Base-by-base conservation (phyloP, 2,329 filamentous ascomycete genomes). In the Fonsecaea monophora region DNA sequence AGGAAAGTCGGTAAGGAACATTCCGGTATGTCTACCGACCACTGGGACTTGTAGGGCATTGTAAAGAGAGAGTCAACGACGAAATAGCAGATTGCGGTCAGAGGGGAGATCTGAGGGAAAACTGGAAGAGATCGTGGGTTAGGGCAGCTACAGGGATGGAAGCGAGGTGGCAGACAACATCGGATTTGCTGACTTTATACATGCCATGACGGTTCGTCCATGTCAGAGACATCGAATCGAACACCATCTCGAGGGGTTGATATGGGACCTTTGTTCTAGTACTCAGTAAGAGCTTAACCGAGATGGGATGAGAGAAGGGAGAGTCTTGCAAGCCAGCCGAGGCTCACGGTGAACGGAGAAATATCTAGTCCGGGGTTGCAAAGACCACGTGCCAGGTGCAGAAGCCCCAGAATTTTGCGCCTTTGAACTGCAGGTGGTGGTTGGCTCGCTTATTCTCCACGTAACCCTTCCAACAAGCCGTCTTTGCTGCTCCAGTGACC, bases 21-120 rank as follows among this genome's bases (percentile, higher is more conserved):
- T 4, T 76, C 71, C 0, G 82, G 81, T 38, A 81, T 77, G 25
- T 76, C 73, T 21, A 79, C 73, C 4, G 68, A 74, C 74, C 77
- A 83, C 18, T 77, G 77, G 1, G 82, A 83, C 74, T 81, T 79
- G 73, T 81, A 77, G 18, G 82, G 80, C 82, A 84, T 84, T 15
- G 59, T 77, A 72, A 60, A 7, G 42, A 61, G 37, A 1, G 3
- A 15, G 21, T 59, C 15, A 21, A 45, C 8, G 7, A 48, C 42
- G 13, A 7, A 37, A 13, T 5, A 34, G 30, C 30, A 55, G 34
- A 55, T 38, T 2, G 30, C n/a, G 53, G 6, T 32, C 30, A 32
- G 6, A 4, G 30, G 6, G 30, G 30, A 32, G 30, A 32, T 32
- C 30, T 32, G 30, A 5, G 30, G 53, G 1, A 34, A 18, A 3